Percentiles rank a stretch among this genome's conserved stretches.
phyloP scores from a whole-genome alignment of 805 yeast genomes.

The Saturnispora mendoncae region DNA sequence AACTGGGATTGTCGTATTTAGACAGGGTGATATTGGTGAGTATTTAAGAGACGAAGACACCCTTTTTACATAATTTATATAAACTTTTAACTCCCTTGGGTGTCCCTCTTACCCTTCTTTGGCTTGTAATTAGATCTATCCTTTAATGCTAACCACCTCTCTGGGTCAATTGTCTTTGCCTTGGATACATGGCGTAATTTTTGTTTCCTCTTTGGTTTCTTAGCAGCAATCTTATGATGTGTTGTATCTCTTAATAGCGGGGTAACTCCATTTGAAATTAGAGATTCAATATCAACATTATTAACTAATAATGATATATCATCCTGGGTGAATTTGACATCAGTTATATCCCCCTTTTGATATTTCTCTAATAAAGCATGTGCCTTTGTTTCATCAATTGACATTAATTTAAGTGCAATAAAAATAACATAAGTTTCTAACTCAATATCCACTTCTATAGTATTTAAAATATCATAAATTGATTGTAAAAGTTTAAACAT shows the following conservation, averaged over 20 bases:
- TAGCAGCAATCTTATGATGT: no score
- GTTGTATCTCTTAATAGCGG: slow-evolving; percentile 19
- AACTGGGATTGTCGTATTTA: slow-evolving; percentile 86
- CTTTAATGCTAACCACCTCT: slow-evolving; percentile 87
- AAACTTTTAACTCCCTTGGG: no score
- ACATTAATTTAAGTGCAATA: slow-evolving; percentile 31
- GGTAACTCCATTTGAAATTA: slow-evolving; percentile 25
- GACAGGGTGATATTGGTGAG: slow-evolving; percentile 98
- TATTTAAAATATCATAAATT: slow-evolving; percentile 19
- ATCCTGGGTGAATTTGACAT: slow-evolving; percentile 9
- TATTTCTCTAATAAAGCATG: slow-evolving; percentile 23
- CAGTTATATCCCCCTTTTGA: slow-evolving; percentile 16
- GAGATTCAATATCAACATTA: slow-evolving; percentile 26
- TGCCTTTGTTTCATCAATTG: slow-evolving; percentile 28
- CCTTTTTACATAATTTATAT: slow-evolving; percentile 53
- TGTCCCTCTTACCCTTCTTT: slow-evolving; percentile 56
- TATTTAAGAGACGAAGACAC: slow-evolving; percentile 97
- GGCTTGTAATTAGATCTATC: slow-evolving; percentile 81
- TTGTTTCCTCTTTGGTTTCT: slow-evolving; percentile 16
- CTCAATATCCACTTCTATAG: slow-evolving; percentile 5
- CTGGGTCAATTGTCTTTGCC: slow-evolving; percentile 41
- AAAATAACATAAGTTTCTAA: slow-evolving; percentile 21
- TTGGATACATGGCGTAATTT: neutral
- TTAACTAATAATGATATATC: slow-evolving; percentile 23
- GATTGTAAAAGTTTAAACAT: slow-evolving; percentile 27